Evolutionary conservation across 2,329 filamentous ascomycete species (phyloP).

Genomic region (Purpureocillium lavendulum): DNA sequence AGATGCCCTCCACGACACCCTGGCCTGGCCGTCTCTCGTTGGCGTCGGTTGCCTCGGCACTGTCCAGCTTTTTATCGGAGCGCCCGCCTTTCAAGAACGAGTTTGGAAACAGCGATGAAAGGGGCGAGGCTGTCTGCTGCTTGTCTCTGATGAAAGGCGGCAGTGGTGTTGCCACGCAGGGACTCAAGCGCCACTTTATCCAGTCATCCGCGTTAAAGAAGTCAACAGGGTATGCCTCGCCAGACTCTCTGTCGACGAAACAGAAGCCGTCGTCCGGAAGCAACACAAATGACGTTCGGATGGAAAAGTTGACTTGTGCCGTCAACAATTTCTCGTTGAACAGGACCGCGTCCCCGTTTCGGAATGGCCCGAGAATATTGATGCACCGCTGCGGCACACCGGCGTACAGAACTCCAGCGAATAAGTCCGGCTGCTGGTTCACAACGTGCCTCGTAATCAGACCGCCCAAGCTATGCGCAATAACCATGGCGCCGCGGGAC

Average conservation of each 20-base stretch:
- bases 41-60: constrained; percentile 1
- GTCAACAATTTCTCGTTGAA: constrained; percentile 85
- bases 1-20: not conserved
- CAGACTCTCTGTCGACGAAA: constrained; percentile 76
- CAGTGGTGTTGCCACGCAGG: constrained; percentile 62
- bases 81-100: constrained; percentile 32
- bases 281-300: constrained; percentile 77
- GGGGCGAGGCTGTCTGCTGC: constrained; percentile 28
- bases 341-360: constrained; percentile 87
- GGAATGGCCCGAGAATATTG: constrained; percentile 82
- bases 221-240: constrained; percentile 72
- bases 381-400: constrained; percentile 80
- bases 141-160: constrained; percentile 41
- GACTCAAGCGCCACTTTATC: constrained; percentile 70
- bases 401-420: constrained; percentile 77
- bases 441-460: constrained; percentile 83
- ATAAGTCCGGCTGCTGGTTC: constrained; percentile 76
- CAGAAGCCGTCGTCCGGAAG: constrained; percentile 81
- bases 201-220: constrained; percentile 77
- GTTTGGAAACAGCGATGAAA: constrained; percentile 39
- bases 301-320: constrained; percentile 86
- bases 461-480: constrained; percentile 82
- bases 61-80: constrained; percentile 20
- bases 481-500: constrained; percentile 64
- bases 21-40: not conserved